Evolutionary conservation across 495 filamentous ascomycete species (phyloP).

Genomic region (Glutinoglossum americanum): DNA sequence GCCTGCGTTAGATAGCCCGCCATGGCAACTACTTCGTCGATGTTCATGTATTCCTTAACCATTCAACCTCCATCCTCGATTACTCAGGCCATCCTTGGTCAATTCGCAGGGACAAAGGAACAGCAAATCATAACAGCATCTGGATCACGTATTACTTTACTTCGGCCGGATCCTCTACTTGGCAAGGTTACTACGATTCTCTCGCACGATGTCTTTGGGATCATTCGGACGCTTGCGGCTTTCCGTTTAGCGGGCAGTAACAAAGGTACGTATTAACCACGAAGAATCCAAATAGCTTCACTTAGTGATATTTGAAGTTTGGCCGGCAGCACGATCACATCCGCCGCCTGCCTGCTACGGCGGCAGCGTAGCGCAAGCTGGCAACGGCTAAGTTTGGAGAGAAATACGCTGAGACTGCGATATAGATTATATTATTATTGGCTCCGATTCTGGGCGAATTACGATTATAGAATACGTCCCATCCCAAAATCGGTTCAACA

Average conservation of each 20-base stretch:
- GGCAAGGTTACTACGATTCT: slow-evolving; percentile 69
- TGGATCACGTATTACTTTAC: slow-evolving; percentile 69
- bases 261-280: slow-evolving; percentile 65
- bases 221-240: slow-evolving; percentile 66
- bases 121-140: slow-evolving; percentile 93
- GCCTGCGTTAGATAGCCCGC: slow-evolving; percentile 17
- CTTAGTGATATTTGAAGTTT: slow-evolving; percentile 87
- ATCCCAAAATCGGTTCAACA: slow-evolving; percentile 66
- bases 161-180: slow-evolving; percentile 64
- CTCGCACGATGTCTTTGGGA: slow-evolving; percentile 87
- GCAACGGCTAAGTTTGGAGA: slow-evolving; percentile 10
- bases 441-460: slow-evolving; percentile 87
- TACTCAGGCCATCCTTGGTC: slow-evolving; percentile 74
- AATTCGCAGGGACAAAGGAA: slow-evolving; percentile 85
- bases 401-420: slow-evolving; percentile 36
- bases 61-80: slow-evolving; percentile 77
- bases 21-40: slow-evolving; percentile 93
- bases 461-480: slow-evolving; percentile 83
- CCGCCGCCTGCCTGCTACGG: slow-evolving; percentile 4
- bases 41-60: slow-evolving; percentile 94
- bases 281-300: slow-evolving; percentile 34
- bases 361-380: slow-evolving; percentile 5
- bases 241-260: slow-evolving; percentile 83
- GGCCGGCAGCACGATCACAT: slow-evolving; percentile 24
- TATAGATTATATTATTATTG: slow-evolving; percentile 88